A percentile compares a stretch with the other conserved stretches of the same genome.
Evolutionary conservation across 2,329 filamentous ascomycete genomes (phyloP).

Genomic region (Xylaria sp.): DNA sequence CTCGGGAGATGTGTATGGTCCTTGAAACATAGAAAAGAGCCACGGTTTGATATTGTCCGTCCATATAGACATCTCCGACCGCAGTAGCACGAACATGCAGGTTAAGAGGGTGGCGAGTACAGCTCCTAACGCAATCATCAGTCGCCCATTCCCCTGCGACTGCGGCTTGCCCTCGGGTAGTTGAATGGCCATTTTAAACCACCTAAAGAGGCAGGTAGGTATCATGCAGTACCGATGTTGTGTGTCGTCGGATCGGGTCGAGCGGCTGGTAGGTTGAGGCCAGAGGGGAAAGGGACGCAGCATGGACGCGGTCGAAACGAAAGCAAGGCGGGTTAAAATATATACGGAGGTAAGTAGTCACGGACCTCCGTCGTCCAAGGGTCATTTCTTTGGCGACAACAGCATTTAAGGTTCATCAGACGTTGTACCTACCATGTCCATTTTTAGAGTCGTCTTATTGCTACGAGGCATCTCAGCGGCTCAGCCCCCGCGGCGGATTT

Average conservation of each 20-base stretch:
- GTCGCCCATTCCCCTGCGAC: background rate
- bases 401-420: too few species aligned
- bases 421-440: too few species aligned
- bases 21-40: constrained; percentile 1
- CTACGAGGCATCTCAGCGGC: too few species aligned
- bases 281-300: too few species aligned
- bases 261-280: background rate
- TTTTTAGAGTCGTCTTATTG: too few species aligned
- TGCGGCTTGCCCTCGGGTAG: background rate
- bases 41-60: background rate
- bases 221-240: background rate
- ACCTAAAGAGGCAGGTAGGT: constrained; percentile 7
- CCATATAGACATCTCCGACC: constrained; percentile 5
- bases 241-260: background rate
- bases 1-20: constrained; percentile 7
- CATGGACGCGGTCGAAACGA: too few species aligned
- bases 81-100: background rate
- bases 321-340: too few species aligned
- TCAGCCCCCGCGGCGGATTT: too few species aligned
- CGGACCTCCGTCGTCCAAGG: too few species aligned
- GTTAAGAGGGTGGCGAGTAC: background rate
- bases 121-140: background rate
- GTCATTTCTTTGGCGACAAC: too few species aligned
- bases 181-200: constrained; percentile 1
- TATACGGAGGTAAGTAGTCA: too few species aligned